A percentile compares a stretch with the other conserved stretches of the same genome.
phyloP scores from a whole-genome alignment of 768 basidiomycete genomes.

The Mycena galopus region DNA sequence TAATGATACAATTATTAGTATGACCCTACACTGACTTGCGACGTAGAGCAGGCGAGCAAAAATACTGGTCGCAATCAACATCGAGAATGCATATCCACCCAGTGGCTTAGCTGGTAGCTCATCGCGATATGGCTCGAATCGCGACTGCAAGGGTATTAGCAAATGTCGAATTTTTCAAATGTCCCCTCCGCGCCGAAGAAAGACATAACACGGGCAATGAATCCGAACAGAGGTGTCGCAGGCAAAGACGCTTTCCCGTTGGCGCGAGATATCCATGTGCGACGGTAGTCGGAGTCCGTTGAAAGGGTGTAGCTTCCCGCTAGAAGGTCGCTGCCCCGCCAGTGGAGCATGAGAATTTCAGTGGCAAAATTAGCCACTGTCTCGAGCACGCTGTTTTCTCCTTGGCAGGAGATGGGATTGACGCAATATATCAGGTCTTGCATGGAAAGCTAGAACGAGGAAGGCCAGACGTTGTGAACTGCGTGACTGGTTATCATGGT shows the following conservation, averaged over 20 bases:
- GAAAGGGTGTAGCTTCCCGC: not conserved
- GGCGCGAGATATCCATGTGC: not conserved
- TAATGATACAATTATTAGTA: conserved; percentile 42
- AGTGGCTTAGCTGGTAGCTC: not conserved
- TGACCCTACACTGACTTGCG: conserved; percentile 70
- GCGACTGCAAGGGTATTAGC: not conserved
- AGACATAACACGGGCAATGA: not conserved
- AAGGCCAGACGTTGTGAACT: not conserved
- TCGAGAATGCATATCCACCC: not conserved
- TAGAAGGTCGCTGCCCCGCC: not conserved
- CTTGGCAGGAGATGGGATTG: conserved; percentile 5
- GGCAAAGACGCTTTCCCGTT: not conserved
- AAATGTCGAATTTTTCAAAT: not conserved
- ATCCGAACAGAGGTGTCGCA: not conserved
- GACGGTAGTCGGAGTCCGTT: not conserved
- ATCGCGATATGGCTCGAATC: conserved; percentile 11
- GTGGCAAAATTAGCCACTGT: not conserved
- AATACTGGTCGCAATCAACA: not conserved
- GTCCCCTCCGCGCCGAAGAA: not conserved
- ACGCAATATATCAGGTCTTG: not conserved
- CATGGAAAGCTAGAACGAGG: not conserved
- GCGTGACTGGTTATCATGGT: not conserved
- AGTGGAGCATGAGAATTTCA: not conserved
- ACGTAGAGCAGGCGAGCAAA: not conserved
- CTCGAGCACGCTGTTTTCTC: conserved; percentile 6